Evolutionary conservation across 331 rosid genomes (phyloP), one percentile per base, ranked within the genome.

Genomic region (Malus hybrid): DNA sequence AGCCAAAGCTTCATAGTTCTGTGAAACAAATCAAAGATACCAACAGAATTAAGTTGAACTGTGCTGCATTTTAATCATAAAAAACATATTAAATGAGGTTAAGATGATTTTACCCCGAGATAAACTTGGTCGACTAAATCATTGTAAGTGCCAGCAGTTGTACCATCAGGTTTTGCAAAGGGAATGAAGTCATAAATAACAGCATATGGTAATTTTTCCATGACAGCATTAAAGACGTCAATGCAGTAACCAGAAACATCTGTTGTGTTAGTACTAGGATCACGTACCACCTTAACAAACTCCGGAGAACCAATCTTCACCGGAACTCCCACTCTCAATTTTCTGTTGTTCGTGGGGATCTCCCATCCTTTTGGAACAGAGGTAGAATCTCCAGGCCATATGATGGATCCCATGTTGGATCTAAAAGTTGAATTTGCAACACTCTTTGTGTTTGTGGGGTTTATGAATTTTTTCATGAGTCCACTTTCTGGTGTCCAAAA

Each of bases 291-390:
- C n/a, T 58, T 53, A 46, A 88, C 81, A 57, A 88, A 84, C 66
- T 85, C 90, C 10, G 52, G 32, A 48, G 82, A 88, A 39, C 81
- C 80, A 7, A 24, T 24, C 24, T 24, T 24, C 24, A 70, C 68
- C 0, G 90, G 90, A 46, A 90, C 86, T 11, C 93, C 96, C 1
- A 88, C 70, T 73, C 18, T 80, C 30, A 90, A 56, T 5, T 70
- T 85, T 62, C 67, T 81, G 29, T 71, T 82, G 50, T 77, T 71
- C 6, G 83, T 74, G 2, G 93, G 89, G 55, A 64, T 82, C 34
- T 74, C 86, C 91, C 90, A 88, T 6, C 93, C 96, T 60, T 83
- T 90, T 16, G 96, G 93, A 72, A 55, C 6, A 16, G 69, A 46
- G 14, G 34, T 3, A 2, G 68, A 70, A 58, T 86, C 93, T 42